Conservation (phyloP, 2,329 filamentous ascomycete species). For the Coleophoma eucalyptorum region DNA sequence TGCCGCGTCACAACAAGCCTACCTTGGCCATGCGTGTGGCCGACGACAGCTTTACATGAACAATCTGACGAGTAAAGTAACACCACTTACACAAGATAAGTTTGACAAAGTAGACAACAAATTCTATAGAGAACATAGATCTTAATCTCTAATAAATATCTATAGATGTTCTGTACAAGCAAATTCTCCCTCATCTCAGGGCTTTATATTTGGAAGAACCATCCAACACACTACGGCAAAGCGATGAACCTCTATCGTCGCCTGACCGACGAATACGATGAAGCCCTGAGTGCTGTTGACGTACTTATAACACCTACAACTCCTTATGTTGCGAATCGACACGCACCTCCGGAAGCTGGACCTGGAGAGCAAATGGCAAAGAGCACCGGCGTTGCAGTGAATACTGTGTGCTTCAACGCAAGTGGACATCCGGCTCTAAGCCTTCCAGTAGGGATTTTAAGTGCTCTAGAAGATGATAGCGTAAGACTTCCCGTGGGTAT, state of each 20-base stretch:
- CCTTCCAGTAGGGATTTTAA: slow-evolving; percentile 42
- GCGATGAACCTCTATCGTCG: slow-evolving; percentile 38
- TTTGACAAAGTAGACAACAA: slow-evolving; percentile 46
- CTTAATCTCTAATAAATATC: too few relatives aligned
- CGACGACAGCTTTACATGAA: neutral
- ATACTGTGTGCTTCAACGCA: slow-evolving; percentile 53
- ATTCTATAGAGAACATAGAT: too few relatives aligned
- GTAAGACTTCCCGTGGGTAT: slow-evolving; percentile 46
- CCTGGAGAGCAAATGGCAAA: slow-evolving; percentile 39
- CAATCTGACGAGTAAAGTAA: slow-evolving; percentile 25
- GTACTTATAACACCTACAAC: slow-evolving; percentile 44
- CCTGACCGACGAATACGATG: slow-evolving; percentile 41
- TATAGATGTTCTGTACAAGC: too few relatives aligned
- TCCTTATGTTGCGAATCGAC: slow-evolving; percentile 40
- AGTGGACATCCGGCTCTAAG: slow-evolving; percentile 53
- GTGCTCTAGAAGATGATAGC: slow-evolving; percentile 28
- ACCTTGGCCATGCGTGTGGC: neutral
- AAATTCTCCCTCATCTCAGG: too few relatives aligned
- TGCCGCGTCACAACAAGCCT: slow-evolving; percentile 26
- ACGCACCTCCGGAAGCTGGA: slow-evolving; percentile 30
- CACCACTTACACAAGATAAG: slow-evolving; percentile 38
- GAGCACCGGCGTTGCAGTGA: slow-evolving; percentile 49
- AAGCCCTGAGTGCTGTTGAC: slow-evolving; percentile 35
- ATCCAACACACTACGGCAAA: slow-evolving; percentile 41
- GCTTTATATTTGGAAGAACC: too few relatives aligned